Evolutionary conservation across 1,139 yeast genomes (phyloP), one percentile per base, ranked within the genome.

Genomic region (Komagataea norvegica): DNA sequence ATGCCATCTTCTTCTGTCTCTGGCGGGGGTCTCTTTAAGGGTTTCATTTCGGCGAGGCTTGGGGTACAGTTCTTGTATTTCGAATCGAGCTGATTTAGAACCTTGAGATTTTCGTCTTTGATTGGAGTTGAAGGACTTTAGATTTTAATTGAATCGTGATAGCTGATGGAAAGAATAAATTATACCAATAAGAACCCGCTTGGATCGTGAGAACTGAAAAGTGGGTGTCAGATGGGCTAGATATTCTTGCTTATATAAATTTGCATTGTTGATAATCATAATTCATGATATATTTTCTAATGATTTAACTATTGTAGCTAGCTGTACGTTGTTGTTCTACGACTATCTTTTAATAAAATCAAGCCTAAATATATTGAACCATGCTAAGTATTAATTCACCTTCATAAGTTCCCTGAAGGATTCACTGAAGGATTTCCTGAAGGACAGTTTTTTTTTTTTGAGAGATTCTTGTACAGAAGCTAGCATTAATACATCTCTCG

Each of bases 221-320:
- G 60, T 56, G 76, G 67, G 79, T 74, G 79, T 74, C 79, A 74
- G 79, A 70, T 69, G 65, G 61, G 64, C 59, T 62, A 67, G 45
- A 74, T 68, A 73, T 65, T 37, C 33, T 31, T 20, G 8, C 14
- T n/a, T 23, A 13, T 18, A 18, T 20, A 7, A 13, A 5, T 21
- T 15, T 25, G 8, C 13, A n/a, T 29, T 25, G n/a, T n/a, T n/a
- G n/a, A n/a, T n/a, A n/a, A n/a, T n/a, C n/a, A n/a, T n/a, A n/a
- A n/a, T n/a, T n/a, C n/a, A n/a, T n/a, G n/a, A n/a, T n/a, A n/a
- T n/a, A n/a, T n/a, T n/a, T n/a, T n/a, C n/a, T n/a, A n/a, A n/a
- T n/a, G n/a, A n/a, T n/a, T n/a, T n/a, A n/a, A n/a, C n/a, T n/a
- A n/a, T n/a, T n/a, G n/a, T n/a, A n/a, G n/a, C n/a, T n/a, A n/a